Percentiles rank a stretch among this genome's conserved stretches.
Evolutionary conservation across 2,329 filamentous ascomycete species (phyloP).

Genomic region (Cercospora nicotianae): DNA sequence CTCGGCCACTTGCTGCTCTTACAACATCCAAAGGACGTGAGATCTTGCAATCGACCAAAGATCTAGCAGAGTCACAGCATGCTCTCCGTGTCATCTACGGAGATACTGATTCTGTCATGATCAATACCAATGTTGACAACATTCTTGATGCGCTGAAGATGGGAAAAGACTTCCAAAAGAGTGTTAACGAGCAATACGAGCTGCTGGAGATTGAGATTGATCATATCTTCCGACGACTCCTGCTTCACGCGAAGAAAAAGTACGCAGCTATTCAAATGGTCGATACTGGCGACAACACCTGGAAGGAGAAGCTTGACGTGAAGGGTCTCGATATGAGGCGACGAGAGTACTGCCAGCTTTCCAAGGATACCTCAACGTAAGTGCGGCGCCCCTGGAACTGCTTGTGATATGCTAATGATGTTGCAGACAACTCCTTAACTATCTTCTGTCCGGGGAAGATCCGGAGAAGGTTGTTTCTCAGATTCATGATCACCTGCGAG

Average conservation of each 20-base stretch:
- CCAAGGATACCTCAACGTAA: slow-evolving; percentile 83
- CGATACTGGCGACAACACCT: slow-evolving; percentile 78
- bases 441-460: slow-evolving; percentile 91
- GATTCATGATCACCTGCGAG: slow-evolving; percentile 88
- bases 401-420: slow-evolving; percentile 22
- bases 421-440: slow-evolving; percentile 73
- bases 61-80: slow-evolving; percentile 85
- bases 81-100: slow-evolving; percentile 91
- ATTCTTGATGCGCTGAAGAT: slow-evolving; percentile 87
- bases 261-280: slow-evolving; percentile 96
- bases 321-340: slow-evolving; percentile 98
- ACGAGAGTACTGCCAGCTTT: slow-evolving; percentile 92
- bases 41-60: slow-evolving; percentile 93
- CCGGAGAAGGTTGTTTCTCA: slow-evolving; percentile 82
- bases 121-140: slow-evolving; percentile 96
- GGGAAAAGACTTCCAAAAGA: slow-evolving; percentile 89
- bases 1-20: slow-evolving; percentile 88
- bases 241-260: slow-evolving; percentile 98
- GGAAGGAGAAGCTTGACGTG: slow-evolving; percentile 91
- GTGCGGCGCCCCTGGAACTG: slow-evolving; percentile 20
- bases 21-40: slow-evolving; percentile 97
- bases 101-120: slow-evolving; percentile 99
- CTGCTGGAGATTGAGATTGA: slow-evolving; percentile 97
- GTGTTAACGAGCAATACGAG: slow-evolving; percentile 90
- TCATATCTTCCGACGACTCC: slow-evolving; percentile 88